Evolutionary conservation across 2,329 filamentous ascomycete species (phyloP), one percentile per base, ranked within the genome.

Genomic region (Diplodia scrobiculata): DNA sequence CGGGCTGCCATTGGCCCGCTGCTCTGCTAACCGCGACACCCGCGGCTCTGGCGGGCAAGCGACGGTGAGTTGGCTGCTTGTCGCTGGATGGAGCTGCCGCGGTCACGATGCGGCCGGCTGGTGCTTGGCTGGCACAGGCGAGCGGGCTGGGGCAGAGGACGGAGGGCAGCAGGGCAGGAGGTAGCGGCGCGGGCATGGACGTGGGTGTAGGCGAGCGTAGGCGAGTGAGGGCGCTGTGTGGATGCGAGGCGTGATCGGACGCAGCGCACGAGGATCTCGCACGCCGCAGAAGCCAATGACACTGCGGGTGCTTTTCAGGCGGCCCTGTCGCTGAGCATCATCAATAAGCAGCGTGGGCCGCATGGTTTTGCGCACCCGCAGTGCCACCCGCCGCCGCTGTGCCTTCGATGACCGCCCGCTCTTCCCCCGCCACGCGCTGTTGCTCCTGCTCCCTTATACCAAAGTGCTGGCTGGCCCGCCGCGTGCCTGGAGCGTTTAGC

Each of bases 211-310:
- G 38, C 38, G 17, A n/a, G 36, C 14, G 36, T 6, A 9, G 17
- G 38, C 41, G 38, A 45, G 38, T 45, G 38, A n/a, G 38, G 14
- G 14, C 14, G 14, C 17, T n/a, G 41, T 7, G 17, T 45, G 41
- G 38, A 41, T 17, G 38, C 19, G 11, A 25, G 55, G 55, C 58
- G 45, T 62, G 58, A 62, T 62, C 58, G 58, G 45, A 36, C 45
- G 58, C 58, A 62, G 58, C 17, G 41, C 58, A 62, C 58, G 58
- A 62, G 58, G 58, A 62, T 62, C 41, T 55, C 5, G 52, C 52
- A 53, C 51, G 51, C 50, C 3, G 50, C 51, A 34, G 10, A 34
- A 6, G n/a, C 55, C 38, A 60, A 60, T 60, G 55, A 60, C 55
- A 38, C 55, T 19, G 32, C 25, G 27, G 29, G 25, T 36, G 10